Base-by-base conservation (phyloP, 257 asterid species). In the Mentha longifolia region DNA sequence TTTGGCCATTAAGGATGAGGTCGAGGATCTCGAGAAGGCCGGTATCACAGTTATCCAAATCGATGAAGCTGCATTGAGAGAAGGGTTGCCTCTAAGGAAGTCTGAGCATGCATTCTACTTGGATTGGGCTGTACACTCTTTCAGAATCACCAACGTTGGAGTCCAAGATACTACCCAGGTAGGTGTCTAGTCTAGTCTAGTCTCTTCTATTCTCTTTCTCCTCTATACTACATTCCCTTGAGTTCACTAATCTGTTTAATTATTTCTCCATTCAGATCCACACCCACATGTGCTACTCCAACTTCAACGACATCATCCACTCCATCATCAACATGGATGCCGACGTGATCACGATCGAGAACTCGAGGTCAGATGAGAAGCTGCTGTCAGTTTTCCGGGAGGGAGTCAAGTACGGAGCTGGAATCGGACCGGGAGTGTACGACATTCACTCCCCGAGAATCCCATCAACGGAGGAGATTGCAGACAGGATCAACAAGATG, bases 71-170 rank as follows among this genome's bases (percentile, higher is more conserved):
- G 71, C 71, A 66, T 50, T 66, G 49, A 30, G 71, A 50, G 71
- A 66, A 66, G 71, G 71, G 7, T 66, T 66, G 61, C 71, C 71
- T n/a, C 61, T 66, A 2, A 17, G 71, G 31, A 66, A 66, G 30
- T 31, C 71, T 1, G 71, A 66, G 71, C 61, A 66, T 17, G 87
- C 92, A 30, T 91, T 91, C 91, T 94, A 94, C 82, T 83, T 94
- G 88, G 91, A 91, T 67, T 94, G 99, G 99, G 99, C 97, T 14
- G 99, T 91, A 12, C 97, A 94, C 90, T 94, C 97, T 0, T 94
- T 94, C 93, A 88, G 97, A 85, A 91, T 94, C 81, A 94, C 99
- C 79, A 91, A 88, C 42, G 77, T 71, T 2, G 96, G 99, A 35
- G 92, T 94, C 64, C 77, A 71, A 74, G 97, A 91, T 78, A 91